phyloP scores from a whole-genome alignment of 495 filamentous ascomycete species.

The Sabuloglossum arenarium region DNA sequence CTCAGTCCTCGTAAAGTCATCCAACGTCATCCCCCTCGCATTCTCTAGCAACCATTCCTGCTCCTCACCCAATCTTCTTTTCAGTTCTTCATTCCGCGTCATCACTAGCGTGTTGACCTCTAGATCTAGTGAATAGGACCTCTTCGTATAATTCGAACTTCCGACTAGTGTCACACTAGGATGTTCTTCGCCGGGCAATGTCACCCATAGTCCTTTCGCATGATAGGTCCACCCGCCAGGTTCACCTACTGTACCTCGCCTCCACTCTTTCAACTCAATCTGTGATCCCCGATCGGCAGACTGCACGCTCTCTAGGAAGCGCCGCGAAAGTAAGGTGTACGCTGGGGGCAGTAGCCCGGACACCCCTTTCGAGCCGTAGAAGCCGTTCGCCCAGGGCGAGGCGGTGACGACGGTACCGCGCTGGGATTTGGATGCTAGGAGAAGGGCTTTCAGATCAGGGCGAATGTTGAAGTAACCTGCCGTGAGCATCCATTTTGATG shows the following conservation, averaged over 20 bases:
- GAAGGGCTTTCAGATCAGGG: conserved; percentile 50
- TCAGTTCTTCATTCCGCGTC: conserved; percentile 55
- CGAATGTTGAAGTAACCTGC: conserved; percentile 97
- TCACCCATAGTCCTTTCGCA: conserved; percentile 91
- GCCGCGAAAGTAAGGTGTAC: conserved; percentile 69
- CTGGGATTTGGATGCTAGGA: conserved; percentile 45
- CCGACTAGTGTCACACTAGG: conserved; percentile 73
- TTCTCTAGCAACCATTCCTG: conserved; percentile 56
- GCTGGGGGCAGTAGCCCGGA: conserved; percentile 78
- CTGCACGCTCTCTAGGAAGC: conserved; percentile 55
- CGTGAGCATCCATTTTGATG: conserved; percentile 77
- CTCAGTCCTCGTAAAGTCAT: conserved; percentile 62
- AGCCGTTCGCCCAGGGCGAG: conserved; percentile 88
- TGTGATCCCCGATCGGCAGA: conserved; percentile 31
- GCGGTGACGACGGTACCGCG: conserved; percentile 76
- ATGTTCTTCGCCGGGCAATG: conserved; percentile 27
- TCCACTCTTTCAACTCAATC: conserved; percentile 77
- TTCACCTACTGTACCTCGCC: conserved; percentile 56
- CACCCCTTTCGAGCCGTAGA: conserved; percentile 74
- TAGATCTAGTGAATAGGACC: conserved; percentile 78
- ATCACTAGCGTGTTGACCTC: conserved; percentile 73
- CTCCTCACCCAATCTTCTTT: conserved; percentile 52
- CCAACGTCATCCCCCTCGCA: conserved; percentile 38
- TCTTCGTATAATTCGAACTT: conserved; percentile 87
- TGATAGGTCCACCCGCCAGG: conserved; percentile 91